Evolutionary conservation across 164 flowering plant species (phyloP), one percentile per base, ranked within the genome.

Genomic region (Macadamia integrifolia): DNA sequence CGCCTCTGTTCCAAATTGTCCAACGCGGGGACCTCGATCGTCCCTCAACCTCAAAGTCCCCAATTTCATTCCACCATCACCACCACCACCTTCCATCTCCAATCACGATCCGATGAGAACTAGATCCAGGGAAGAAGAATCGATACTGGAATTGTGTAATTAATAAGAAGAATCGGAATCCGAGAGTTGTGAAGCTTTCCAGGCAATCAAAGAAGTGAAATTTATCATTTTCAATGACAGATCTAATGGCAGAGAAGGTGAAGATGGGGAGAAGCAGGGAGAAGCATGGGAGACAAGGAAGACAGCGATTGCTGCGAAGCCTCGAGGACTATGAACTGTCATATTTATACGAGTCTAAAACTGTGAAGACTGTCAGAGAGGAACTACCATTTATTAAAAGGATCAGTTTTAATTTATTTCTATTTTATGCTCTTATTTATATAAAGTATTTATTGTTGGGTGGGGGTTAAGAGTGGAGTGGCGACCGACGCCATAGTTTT

Each of bases 21-120:
- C 77, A 9, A 29, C 62, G 12, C 58, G 61, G 23, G 6, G 48
- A 15, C 43, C 71, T 69, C 85, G 87, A 79, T 82, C 88, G 43
- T 78, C 79, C 74, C 69, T 81, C 79, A 78, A 17, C 69, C 69
- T 82, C 71, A 85, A 49, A 3, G 80, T 77, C 28, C 83, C 82
- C 9, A 83, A 62, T 70, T 74, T 77, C 55, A 79, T 76, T 53
- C 67, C 69, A 12, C 81, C 86, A 58, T 80, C 82, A 23, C 23
- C 23, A 23, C 23, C 23, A 23, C 40, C 40, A 6, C 82, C 85
- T 71, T 85, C 93, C 88, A 86, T 84, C 40, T 67, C 61, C 17
- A 12, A 14, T 17, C 60, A 5, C 11, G 15, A 49, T 10, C 48
- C 30, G 52, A 73, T 29, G 32, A 40, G 49, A 74, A 52, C 10